Base-by-base conservation (phyloP, 768 basidiomycete species). In the Phlegmacium glaucopus region DNA sequence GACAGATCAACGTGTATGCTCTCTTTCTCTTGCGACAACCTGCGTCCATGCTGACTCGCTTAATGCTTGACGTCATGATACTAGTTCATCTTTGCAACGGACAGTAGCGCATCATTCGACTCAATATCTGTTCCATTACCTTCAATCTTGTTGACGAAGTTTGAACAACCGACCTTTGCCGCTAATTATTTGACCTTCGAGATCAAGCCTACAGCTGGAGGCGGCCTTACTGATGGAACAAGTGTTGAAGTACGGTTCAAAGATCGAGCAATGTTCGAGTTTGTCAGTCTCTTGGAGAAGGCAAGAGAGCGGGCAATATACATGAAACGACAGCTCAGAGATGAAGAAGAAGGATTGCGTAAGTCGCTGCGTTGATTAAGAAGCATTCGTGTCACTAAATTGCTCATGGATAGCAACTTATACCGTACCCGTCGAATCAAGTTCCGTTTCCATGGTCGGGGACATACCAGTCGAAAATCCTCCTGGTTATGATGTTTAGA, bases 151-250 rank as follows among this genome's bases (percentile, higher is more conserved):
- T 78, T 80, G 9, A 85, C 86, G 15, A 76, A 73, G 53, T 90
- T 86, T 59, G 81, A 88, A 54, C 89, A 90, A 60, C 90, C 90
- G 4, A 75, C 80, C 8, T 83, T 91, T 46, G 78, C 76, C 39
- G 63, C 77, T 9, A 91, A 91, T 63, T 87, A 78, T 53, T 71
- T 91, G 40, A 60, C 69, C 1, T 72, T 91, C 54, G 79, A 83
- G 39, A 68, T 91, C 58, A 79, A 75, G 55, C 87, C 90, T 5
- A 74, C 85, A 8, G 60, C 75, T 1, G 80, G 73, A 10, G 87
- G 88, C n/a, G 84, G 83, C 9, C 68, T 90, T 30, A 76, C 77
- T 0, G 66, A 76, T 2, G 85, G 85, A 2, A 85, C 85, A 11
- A 76, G 64, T 43, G 78, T 76, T 3, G 86, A 90, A 63, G 67